Conservation (phyloP, 306 rosid species). For the Arachis hypogaea region DNA sequence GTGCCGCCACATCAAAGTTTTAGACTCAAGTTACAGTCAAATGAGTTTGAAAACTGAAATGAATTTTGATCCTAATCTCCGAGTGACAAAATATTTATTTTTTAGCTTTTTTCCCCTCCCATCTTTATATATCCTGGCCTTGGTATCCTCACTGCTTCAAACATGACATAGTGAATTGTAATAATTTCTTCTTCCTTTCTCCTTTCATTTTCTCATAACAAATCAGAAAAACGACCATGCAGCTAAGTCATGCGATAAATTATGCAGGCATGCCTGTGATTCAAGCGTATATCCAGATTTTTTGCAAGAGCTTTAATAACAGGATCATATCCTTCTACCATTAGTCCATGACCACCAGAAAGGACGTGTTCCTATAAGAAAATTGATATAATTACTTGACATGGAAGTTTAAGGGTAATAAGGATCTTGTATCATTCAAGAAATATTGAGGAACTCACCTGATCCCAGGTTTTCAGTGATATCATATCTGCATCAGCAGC, state of each 20-base stretch:
- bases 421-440: conserved; percentile 36
- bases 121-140: neutral
- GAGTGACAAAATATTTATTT: conserved; percentile 5
- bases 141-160: conserved; percentile 17
- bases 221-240: conserved; percentile 17
- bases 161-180: neutral
- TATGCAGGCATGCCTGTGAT: conserved; percentile 58
- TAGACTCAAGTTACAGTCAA: conserved; percentile 14
- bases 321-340: conserved; percentile 81
- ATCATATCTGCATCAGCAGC: conserved; percentile 85
- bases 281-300: conserved; percentile 63
- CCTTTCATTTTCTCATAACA: neutral
- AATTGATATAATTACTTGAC: conserved; percentile 35
- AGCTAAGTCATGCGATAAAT: conserved; percentile 18
- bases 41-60: conserved; percentile 3
- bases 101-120: neutral
- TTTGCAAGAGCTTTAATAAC: conserved; percentile 73
- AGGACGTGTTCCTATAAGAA: conserved; percentile 69
- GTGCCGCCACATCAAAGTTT: neutral
- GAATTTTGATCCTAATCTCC: neutral
- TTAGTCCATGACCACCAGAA: conserved; percentile 85
- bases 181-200: conserved; percentile 16
- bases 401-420: neutral
- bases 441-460: conserved; percentile 57
- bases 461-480: conserved; percentile 78